Base-by-base conservation (phyloP, 1,284 basidiomycete species). In the Ustilago bromivora region DNA sequence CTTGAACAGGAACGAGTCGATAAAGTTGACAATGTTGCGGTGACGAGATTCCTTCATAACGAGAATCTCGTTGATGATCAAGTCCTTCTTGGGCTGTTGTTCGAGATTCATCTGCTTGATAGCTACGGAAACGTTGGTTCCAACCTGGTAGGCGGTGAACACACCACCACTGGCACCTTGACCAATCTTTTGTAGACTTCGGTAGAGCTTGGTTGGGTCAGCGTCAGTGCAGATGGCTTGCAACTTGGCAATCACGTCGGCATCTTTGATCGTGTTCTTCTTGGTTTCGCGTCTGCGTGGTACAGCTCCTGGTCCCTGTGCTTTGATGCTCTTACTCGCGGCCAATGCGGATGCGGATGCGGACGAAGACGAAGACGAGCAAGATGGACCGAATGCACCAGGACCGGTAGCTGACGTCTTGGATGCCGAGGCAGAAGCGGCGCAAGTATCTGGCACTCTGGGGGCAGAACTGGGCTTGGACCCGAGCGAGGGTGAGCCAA, bases 51-150 rank as follows among this genome's bases (percentile, higher is more conserved):
- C 92, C 52, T 95, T 93, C 96, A 99, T 98, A 85, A 98, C 96
- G 79, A 98, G 91, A 78, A 99, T 98, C 88, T 99, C 97, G 88
- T 99, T 99, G 89, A 99, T 98, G 88, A 99, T 99, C 59, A 99
- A 90, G 86, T 99, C 96, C 88, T 98, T 98, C 90, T 99, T 99
- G 40, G 96, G 97, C 86, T 99, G 97, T 88, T 98, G 98, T 87
- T 98, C 95, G 38, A 99, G 90, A 88, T 99, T 96, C 97, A 99
- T 99, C 88, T 99, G 96, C 88, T 99, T 99, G 90, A 99, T 99
- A 35, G 97, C 97, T 35, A 99, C 97, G 5, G 92, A 93, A 53
- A 94, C 84, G 86, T 96, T 96, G 34, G 93, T 94, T 53, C 95
- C 95, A 68, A 96, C 92, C 88, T 98, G 95, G 84, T 98, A 97